Conservation (phyloP, 306 rosid species). For the Quercus berberidifolia region DNA sequence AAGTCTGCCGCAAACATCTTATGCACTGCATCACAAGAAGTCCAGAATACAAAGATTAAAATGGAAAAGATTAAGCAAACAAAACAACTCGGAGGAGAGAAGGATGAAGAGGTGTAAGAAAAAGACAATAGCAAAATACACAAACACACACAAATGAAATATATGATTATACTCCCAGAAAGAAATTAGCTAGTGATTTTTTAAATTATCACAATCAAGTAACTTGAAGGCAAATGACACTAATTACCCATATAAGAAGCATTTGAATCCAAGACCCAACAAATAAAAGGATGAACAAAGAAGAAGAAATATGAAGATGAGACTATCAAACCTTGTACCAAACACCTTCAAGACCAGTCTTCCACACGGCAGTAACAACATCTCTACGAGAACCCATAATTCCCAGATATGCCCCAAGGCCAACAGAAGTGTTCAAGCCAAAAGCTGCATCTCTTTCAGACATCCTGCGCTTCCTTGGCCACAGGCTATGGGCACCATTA, state of each 20-base stretch:
- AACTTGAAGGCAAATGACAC: not conserved
- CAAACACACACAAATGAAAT: not conserved
- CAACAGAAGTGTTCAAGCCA: constrained; percentile 93
- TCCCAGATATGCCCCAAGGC: constrained; percentile 93
- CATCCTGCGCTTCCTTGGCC: constrained; percentile 99
- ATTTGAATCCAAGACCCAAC: constrained; percentile 7
- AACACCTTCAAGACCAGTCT: constrained; percentile 95
- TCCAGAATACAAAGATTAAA: not conserved
- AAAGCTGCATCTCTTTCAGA: constrained; percentile 99
- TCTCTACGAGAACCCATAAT: constrained; percentile 99
- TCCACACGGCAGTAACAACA: constrained; percentile 94
- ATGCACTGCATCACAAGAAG: constrained; percentile 68
- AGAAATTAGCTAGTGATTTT: not conserved
- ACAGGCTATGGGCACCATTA: constrained; percentile 62
- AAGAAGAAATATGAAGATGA: constrained; percentile 1
- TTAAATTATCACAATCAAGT: not conserved
- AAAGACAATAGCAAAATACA: not conserved
- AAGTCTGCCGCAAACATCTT: constrained; percentile 95
- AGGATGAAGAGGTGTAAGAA: not conserved
- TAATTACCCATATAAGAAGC: constrained; percentile 7
- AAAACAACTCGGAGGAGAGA: not conserved
- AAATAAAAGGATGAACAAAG: not conserved
- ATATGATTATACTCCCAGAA: not conserved
- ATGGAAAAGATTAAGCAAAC: not conserved
- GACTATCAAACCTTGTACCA: constrained; percentile 85